These are phyloP conservation scores for Suhomyces taliae DNA, from an alignment of 1,139 yeast genomes.

Conservation along the genomic window DNA sequence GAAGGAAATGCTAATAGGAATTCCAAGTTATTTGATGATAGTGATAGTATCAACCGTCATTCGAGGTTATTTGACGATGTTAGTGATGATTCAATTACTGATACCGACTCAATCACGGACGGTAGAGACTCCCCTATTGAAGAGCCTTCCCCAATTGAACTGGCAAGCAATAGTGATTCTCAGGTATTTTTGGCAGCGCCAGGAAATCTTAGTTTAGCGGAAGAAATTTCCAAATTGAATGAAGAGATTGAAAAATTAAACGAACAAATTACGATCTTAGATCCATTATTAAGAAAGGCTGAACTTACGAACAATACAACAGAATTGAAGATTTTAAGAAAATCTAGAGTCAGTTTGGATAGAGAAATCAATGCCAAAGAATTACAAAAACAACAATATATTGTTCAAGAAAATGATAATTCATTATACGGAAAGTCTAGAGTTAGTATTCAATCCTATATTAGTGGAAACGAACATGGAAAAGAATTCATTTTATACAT, in stretches of 20 bases:
- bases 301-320: constrained; percentile 74
- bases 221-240: constrained; percentile 58
- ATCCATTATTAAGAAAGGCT: constrained; percentile 72
- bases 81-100: constrained; percentile 36
- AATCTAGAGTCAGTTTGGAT: constrained; percentile 64
- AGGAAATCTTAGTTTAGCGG: constrained; percentile 64
- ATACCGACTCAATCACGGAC: constrained; percentile 28
- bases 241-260: constrained; percentile 60
- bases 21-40: background rate
- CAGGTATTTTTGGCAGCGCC: constrained; percentile 58
- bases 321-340: constrained; percentile 65
- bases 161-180: constrained; percentile 21
- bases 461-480: constrained; percentile 57
- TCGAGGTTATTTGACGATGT: constrained; percentile 38
- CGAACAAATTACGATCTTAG: constrained; percentile 63
- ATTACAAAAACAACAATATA: constrained; percentile 73
- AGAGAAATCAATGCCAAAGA: constrained; percentile 73
- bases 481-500: constrained; percentile 68
- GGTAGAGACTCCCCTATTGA: constrained; percentile 21
- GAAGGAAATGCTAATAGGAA: background rate
- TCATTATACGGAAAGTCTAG: constrained; percentile 71
- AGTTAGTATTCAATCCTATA: constrained; percentile 65
- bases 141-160: constrained; percentile 8
- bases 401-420: constrained; percentile 80
- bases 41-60: constrained; percentile 15